Conservation (phyloP, 1,139 yeast species). For the Kodamaea alishanica region DNA sequence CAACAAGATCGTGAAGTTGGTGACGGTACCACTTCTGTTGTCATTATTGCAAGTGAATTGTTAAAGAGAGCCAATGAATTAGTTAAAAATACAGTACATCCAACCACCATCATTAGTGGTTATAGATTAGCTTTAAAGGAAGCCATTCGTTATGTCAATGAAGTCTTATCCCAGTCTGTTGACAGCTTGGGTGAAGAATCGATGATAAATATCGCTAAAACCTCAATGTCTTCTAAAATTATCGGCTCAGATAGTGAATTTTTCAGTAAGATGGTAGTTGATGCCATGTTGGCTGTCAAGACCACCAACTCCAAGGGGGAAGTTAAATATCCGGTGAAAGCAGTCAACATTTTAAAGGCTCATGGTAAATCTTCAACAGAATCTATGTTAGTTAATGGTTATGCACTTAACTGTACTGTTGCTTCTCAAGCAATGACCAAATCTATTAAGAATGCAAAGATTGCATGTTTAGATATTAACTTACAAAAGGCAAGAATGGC, state of each 20-base stretch:
- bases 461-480: conserved; percentile 92
- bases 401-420: conserved; percentile 94
- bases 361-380: conserved; percentile 93
- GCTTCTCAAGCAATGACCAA: conserved; percentile 97
- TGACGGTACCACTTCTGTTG: conserved; percentile 97
- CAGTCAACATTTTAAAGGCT: conserved; percentile 92
- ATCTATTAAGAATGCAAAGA: conserved; percentile 66
- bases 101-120: conserved; percentile 96
- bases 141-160: conserved; percentile 84
- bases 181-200: conserved; percentile 82
- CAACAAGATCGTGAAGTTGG: conserved; percentile 99
- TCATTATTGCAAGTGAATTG: conserved; percentile 89
- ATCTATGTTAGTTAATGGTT: conserved; percentile 84
- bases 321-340: conserved; percentile 91
- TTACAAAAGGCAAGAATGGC: conserved; percentile 97
- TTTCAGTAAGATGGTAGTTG: conserved; percentile 87
- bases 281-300: conserved; percentile 92
- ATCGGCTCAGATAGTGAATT: conserved; percentile 95
- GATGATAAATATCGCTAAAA: conserved; percentile 82
- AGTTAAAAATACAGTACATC: conserved; percentile 91
- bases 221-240: conserved; percentile 95
- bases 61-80: conserved; percentile 91
- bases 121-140: conserved; percentile 91
- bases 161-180: conserved; percentile 77
- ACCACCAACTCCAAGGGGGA: conserved; percentile 89